Evolutionary conservation across 2,329 filamentous ascomycete species (phyloP), one percentile per base, ranked within the genome.

Genomic region (Ophiostoma ulmi): DNA sequence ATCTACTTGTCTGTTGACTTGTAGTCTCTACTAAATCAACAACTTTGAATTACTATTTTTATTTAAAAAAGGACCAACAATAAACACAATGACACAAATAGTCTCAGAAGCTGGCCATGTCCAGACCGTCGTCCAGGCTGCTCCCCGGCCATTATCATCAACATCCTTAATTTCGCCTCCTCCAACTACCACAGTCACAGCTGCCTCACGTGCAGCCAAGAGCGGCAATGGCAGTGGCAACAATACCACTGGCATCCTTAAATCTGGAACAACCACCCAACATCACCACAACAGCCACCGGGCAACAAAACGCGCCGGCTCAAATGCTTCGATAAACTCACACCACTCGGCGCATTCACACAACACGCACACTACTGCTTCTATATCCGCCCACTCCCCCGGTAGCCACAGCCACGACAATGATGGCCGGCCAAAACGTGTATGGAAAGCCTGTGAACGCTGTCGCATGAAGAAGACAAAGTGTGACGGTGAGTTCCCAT

Each of bases 381-480:
- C 44, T 1, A 48, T 20, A 20, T 17, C 41, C 14, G 41, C 65
- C 4, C 65, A 68, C 31, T 78, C 79, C 31, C 81, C 81, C 22
- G 77, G 44, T 6, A 48, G 80, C 41, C 79, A 81, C 70, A 14
- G 79, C 38, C 79, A 81, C 69, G 77, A 79, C 70, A 77, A 77
- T 69, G 86, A 88, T 74, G 84, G 83, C 67, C 82, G 87, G 73
- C 86, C 89, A 76, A 89, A 89, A 80, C 81, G 87, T 74, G 87
- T 89, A 70, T 89, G 87, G 87, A 89, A 89, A 77, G 87, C 87
- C 22, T 90, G 87, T 74, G 87, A 89, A 79, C 81, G 87, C 74
- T 90, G 87, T 81, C 81, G 87, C 74, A 89, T 89, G 86, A 90
- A 89, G 83, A 90, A 90, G 81, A 90, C 87, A 70, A 89, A 89